Evolutionary conservation across 257 asterid species (phyloP).

Genomic region (Nicotiana tomentosiformis): DNA sequence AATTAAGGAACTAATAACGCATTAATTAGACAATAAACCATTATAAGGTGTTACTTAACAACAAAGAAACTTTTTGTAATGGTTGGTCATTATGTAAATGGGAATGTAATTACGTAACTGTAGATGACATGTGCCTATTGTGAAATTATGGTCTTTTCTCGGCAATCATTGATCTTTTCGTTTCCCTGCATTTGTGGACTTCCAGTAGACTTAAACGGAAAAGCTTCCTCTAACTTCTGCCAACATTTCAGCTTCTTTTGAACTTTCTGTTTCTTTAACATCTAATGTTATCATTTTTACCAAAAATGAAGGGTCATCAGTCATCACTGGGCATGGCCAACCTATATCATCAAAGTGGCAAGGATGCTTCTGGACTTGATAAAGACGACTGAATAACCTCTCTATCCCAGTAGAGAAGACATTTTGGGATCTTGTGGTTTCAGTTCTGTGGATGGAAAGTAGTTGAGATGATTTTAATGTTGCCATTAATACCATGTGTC

Average conservation of each 20-base stretch:
- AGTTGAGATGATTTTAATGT: not conserved
- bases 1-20: not conserved
- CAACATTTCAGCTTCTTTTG: not conserved
- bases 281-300: not conserved
- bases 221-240: not conserved
- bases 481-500: conserved; percentile 1
- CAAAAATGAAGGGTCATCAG: not conserved
- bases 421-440: not conserved
- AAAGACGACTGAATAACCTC: not conserved
- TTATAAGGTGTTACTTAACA: not conserved
- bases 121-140: not conserved
- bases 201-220: not conserved
- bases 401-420: not conserved
- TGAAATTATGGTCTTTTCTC: not conserved
- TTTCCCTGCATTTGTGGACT: not conserved
- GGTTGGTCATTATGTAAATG: not conserved
- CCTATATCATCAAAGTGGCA: not conserved
- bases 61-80: not conserved
- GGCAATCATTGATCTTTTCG: not conserved
- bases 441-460: not conserved
- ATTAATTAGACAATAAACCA: not conserved
- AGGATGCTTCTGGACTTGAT: not conserved
- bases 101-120: not conserved
- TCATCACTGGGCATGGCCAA: not conserved
- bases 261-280: not conserved